phyloP scores from a whole-genome alignment of 108 stramenopile species.

The Chaetoceros muelleri region DNA sequence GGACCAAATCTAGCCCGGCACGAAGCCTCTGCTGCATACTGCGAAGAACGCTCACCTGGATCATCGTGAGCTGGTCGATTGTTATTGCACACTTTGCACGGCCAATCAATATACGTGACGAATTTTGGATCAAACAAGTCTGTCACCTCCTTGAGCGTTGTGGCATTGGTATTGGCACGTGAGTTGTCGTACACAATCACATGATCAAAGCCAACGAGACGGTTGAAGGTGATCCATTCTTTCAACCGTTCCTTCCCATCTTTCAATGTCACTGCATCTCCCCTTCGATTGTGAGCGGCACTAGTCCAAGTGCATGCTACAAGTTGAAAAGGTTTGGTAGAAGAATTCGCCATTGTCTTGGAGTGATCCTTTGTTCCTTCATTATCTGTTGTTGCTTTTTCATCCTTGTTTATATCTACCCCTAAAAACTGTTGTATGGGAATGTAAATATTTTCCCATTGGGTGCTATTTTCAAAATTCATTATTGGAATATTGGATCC shows the following conservation, averaged over 20 bases:
- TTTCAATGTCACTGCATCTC: constrained; percentile 18
- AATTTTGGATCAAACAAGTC: constrained; percentile 16
- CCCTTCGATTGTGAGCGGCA: constrained; percentile 25
- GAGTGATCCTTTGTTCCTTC: neutral
- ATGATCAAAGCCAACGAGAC: constrained; percentile 67
- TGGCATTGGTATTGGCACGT: constrained; percentile 15
- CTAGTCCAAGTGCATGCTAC: constrained; percentile 66
- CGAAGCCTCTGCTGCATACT: constrained; percentile 72
- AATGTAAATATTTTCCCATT: neutral
- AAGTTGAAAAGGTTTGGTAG: constrained; percentile 22
- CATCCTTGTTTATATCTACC: too few species aligned
- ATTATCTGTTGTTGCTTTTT: too few species aligned
- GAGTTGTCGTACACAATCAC: constrained; percentile 79
- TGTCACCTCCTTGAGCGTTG: constrained; percentile 15
- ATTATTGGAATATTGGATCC: neutral
- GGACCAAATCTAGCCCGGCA: constrained; percentile 64
- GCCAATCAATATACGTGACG: constrained; percentile 62
- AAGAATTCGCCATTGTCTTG: neutral
- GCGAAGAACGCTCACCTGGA: constrained; percentile 63
- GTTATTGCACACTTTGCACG: constrained; percentile 63
- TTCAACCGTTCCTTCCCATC: constrained; percentile 26
- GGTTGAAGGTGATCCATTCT: constrained; percentile 53
- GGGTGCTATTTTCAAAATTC: neutral
- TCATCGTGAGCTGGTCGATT: constrained; percentile 45
- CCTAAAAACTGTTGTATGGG: too few species aligned